phyloP scores from a whole-genome alignment of 208 protist species.

The Crithidia mellificae region DNA sequence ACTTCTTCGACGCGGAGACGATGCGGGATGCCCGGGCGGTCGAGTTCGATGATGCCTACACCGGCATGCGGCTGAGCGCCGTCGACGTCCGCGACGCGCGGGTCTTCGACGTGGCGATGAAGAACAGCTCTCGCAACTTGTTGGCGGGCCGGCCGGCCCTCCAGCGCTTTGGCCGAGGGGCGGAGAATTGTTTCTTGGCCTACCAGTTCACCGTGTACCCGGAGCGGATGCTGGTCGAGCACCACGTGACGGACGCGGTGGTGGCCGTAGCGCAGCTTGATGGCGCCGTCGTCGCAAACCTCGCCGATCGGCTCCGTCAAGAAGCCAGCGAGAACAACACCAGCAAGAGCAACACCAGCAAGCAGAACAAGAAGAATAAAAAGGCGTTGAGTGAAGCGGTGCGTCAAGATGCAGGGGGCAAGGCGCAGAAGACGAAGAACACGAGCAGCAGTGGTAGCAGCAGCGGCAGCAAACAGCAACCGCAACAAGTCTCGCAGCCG shows the following conservation, averaged over 20 bases:
- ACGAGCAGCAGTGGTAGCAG: no score
- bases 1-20: slow-evolving; percentile 46
- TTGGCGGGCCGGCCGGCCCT: slow-evolving; percentile 65
- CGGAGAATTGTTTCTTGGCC: slow-evolving; percentile 60
- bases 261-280: slow-evolving; percentile 38
- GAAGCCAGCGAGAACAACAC: neutral
- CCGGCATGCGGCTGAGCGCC: slow-evolving; percentile 70
- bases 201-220: slow-evolving; percentile 82
- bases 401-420: no score
- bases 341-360: neutral
- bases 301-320: no score
- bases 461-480: neutral
- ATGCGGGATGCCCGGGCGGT: slow-evolving; percentile 64
- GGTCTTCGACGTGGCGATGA: slow-evolving; percentile 82
- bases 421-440: no score
- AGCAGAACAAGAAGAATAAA: slow-evolving; percentile 14
- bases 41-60: slow-evolving; percentile 55
- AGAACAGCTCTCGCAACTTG: slow-evolving; percentile 70
- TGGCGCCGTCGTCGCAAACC: no score
- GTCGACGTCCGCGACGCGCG: slow-evolving; percentile 62
- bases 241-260: slow-evolving; percentile 60
- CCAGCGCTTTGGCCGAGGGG: slow-evolving; percentile 59
- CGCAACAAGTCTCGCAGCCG: neutral
- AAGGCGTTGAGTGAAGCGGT: no score
- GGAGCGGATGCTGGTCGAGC: slow-evolving; percentile 52